phyloP scores from a whole-genome alignment of 768 basidiomycete species.

The Fistulinella prunicolor region DNA sequence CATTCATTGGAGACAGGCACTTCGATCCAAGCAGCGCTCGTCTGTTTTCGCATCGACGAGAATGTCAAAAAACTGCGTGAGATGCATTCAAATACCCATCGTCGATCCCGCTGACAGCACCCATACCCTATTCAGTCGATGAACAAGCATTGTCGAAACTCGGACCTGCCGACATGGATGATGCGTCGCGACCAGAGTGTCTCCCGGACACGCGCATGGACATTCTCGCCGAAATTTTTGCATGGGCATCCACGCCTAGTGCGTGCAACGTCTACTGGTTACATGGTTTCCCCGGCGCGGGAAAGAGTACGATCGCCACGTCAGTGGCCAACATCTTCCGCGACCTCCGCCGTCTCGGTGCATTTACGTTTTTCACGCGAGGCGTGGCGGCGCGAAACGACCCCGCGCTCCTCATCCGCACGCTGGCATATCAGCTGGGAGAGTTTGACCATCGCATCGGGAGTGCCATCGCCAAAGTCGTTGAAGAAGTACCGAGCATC shows the following conservation, averaged over 20 bases:
- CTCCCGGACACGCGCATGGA: slow-evolving; percentile 33
- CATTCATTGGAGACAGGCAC: slow-evolving; percentile 27
- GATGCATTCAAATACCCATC: not conserved
- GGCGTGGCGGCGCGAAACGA: slow-evolving; percentile 29
- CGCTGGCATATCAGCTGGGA: slow-evolving; percentile 34
- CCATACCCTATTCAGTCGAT: slow-evolving; percentile 13
- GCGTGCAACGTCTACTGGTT: slow-evolving; percentile 31
- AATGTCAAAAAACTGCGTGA: slow-evolving; percentile 26
- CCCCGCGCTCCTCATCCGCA: slow-evolving; percentile 30
- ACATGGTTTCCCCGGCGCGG: slow-evolving; percentile 35
- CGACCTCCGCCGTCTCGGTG: slow-evolving; percentile 34
- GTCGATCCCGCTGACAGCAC: not conserved
- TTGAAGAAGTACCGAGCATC: slow-evolving; percentile 30
- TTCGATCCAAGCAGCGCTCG: slow-evolving; percentile 22
- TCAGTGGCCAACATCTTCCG: slow-evolving; percentile 34
- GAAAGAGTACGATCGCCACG: slow-evolving; percentile 36
- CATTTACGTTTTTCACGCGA: slow-evolving; percentile 36
- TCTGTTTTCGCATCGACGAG: slow-evolving; percentile 30
- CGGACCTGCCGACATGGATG: slow-evolving; percentile 30
- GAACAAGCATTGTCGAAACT: slow-evolving; percentile 24
- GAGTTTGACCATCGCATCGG: slow-evolving; percentile 32
- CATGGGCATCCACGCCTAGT: slow-evolving; percentile 25
- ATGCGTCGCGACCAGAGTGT: slow-evolving; percentile 23
- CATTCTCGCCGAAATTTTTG: slow-evolving; percentile 24
- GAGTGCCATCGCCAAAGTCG: slow-evolving; percentile 21